Conservation (phyloP, 2,329 filamentous ascomycete species). For the Stachybotrys elegans region DNA sequence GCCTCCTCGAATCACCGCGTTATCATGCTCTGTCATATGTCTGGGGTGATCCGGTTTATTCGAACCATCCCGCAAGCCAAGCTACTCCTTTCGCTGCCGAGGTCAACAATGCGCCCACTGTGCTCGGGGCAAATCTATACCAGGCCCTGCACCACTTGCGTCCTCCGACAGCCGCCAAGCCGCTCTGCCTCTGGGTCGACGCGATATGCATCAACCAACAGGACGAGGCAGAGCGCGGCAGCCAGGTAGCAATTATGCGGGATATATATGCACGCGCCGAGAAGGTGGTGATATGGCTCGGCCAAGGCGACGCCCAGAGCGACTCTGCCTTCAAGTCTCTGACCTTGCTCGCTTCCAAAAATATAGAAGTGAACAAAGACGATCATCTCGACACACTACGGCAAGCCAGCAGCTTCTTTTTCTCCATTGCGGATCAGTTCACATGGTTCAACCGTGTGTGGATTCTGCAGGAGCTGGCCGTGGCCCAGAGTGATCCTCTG, state of each 20-base stretch:
- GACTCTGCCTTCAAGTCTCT: background rate
- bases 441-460: background rate
- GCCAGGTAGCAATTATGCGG: background rate
- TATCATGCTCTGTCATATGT: background rate
- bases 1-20: background rate
- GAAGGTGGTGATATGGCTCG: background rate
- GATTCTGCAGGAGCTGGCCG: conserved; percentile 2
- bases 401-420: background rate
- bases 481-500: background rate
- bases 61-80: background rate
- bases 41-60: background rate
- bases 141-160: background rate
- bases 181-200: background rate
- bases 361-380: background rate
- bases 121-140: background rate
- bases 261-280: background rate
- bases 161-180: no score
- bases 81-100: no score
- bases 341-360: background rate
- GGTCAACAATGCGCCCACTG: background rate
- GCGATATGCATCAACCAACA: background rate
- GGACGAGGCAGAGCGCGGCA: background rate
- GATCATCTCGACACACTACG: background rate
- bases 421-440: background rate
- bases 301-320: background rate